Evolutionary conservation across 2,329 filamentous ascomycete genomes (phyloP), one percentile per base, ranked within the genome.

Genomic region (Phaeoacremonium minimum): DNA sequence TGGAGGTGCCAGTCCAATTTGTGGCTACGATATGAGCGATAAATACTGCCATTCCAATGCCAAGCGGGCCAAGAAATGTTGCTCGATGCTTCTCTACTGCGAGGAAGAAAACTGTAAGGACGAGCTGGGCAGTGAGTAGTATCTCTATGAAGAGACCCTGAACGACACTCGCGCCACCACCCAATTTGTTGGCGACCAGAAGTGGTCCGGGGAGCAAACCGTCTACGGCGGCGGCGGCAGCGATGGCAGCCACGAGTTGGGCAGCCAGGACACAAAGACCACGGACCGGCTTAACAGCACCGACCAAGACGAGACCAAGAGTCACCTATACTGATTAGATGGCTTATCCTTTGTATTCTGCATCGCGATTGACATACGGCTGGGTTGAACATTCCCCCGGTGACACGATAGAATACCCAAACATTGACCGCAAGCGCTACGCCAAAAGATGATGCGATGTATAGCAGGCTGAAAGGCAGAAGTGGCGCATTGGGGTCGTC

Each of bases 11-110:
- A 22, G n/a, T 9, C 9, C n/a, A n/a, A 26, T 9, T 9, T n/a
- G 9, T 22, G n/a, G 9, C 22, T 4, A n/a, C 36, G 15, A 32
- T 37, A 36, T 42, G 29, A 30, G 40, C 19, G 13, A 36, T 28
- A 16, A 38, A 35, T 22, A 28, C 31, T n/a, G 18, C 19, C 4
- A 32, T 33, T n/a, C 41, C 41, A 22, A 43, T 43, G 22, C 39
- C 41, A 3, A 43, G 31, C 13, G 41, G 33, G 12, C 37, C 41
- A 13, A 43, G 14, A 2, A 67, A 80, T 0, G 77, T 81, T 2
- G 69, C 71, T 44, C 74, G 75, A 51, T 80, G 76, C 52, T 81
- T 80, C 43, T 79, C 74, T 6, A 69, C 70, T 1, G 74, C 75
- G 33, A 79, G 58, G 73, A 79, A 77, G 49, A 71, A 67, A 37